phyloP scores from a whole-genome alignment of 2,329 filamentous ascomycete species.

The Kalaharituber pfeilii region DNA sequence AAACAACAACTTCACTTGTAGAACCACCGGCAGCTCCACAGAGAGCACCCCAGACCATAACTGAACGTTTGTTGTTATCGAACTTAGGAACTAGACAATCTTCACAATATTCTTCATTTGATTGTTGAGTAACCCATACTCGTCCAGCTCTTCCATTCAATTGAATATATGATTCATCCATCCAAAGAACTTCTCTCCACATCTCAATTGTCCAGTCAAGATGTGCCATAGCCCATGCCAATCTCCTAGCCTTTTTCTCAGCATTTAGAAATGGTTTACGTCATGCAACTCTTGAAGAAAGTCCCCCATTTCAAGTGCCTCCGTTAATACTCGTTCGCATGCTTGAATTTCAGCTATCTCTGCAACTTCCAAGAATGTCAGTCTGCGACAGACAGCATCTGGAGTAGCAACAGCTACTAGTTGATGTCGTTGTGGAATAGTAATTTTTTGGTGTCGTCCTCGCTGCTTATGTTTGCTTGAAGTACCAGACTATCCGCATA shows the following conservation, averaged over 20 bases:
- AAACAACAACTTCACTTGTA: neutral
- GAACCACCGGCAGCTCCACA: neutral
- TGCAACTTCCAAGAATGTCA: neutral
- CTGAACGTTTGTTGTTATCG: neutral
- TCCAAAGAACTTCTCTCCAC: neutral
- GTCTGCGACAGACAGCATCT: neutral
- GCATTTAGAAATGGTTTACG: neutral
- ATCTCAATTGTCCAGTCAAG: neutral
- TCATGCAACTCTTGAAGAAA: neutral
- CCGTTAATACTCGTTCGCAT: neutral
- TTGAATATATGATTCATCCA: conserved; percentile 3
- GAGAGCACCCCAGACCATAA: neutral
- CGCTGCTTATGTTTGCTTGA: neutral
- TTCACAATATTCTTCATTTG: neutral
- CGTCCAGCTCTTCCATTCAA: neutral
- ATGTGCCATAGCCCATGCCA: neutral
- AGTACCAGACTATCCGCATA: too few species aligned
- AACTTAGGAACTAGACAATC: conserved; percentile 1
- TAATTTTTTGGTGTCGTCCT: neutral
- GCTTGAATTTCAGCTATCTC: neutral
- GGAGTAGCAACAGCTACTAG: neutral
- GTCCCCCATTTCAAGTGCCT: neutral
- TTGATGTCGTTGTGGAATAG: neutral
- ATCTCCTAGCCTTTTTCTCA: too few species aligned
- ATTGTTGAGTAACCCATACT: neutral